Percentiles rank a stretch among this genome's conserved stretches.
phyloP scores from a whole-genome alignment of 2,329 filamentous ascomycete genomes.

The Fusarium poae region DNA sequence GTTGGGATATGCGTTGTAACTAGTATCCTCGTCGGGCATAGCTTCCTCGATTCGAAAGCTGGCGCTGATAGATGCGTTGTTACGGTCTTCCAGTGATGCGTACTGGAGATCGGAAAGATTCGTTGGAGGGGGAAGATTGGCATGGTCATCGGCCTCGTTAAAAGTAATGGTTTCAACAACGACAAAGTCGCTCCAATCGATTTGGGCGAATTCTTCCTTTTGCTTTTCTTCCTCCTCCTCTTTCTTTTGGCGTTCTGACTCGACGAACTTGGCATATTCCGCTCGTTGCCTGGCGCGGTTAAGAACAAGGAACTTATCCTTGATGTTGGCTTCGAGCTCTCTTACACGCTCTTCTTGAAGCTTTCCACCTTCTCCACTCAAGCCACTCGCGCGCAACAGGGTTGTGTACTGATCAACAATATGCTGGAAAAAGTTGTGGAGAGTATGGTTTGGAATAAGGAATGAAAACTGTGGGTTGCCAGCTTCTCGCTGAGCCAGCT shows the following conservation, averaged over 20 bases:
- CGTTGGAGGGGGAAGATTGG: conserved; percentile 88
- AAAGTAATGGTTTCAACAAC: conserved; percentile 96
- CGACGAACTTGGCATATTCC: conserved; percentile 87
- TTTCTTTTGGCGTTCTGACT: conserved; percentile 87
- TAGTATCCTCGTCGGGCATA: conserved; percentile 82
- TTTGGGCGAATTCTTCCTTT: conserved; percentile 80
- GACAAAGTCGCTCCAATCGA: conserved; percentile 98
- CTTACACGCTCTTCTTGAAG: conserved; percentile 78
- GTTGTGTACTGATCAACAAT: conserved; percentile 94
- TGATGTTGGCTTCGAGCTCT: conserved; percentile 79
- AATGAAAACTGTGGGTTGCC: conserved; percentile 98
- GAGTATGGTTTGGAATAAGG: conserved; percentile 91
- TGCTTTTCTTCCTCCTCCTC: conserved; percentile 90
- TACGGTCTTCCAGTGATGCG: conserved; percentile 94
- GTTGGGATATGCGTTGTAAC: conserved; percentile 63
- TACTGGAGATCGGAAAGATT: conserved; percentile 93
- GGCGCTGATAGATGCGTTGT: conserved; percentile 85
- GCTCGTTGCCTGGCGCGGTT: conserved; percentile 86
- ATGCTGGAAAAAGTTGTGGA: conserved; percentile 95
- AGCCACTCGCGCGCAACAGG: conserved; percentile 75
- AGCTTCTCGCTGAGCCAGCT: conserved; percentile 87
- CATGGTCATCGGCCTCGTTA: conserved; percentile 86
- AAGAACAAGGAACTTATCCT: conserved; percentile 84
- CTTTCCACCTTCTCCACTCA: conserved; percentile 75
- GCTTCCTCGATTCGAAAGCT: conserved; percentile 93